Conservation (phyloP, 352 stramenopile genomes). For the Globisporangium carolinianum region DNA sequence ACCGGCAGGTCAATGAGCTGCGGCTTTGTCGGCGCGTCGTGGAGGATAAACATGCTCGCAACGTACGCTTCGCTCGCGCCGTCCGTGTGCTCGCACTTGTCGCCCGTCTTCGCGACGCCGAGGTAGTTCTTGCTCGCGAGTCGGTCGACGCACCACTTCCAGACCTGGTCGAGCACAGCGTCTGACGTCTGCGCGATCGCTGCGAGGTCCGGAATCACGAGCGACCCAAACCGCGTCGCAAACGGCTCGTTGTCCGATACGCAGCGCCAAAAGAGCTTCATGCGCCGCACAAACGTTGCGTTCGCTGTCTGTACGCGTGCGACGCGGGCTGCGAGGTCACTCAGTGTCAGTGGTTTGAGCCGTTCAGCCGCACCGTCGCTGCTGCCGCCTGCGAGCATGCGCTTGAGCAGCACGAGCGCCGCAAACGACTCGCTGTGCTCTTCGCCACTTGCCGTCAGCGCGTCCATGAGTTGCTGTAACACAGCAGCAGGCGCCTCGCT, state of each 20-base stretch:
- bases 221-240: constrained; percentile 6
- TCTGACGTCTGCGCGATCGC: constrained; percentile 53
- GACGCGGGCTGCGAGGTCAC: constrained; percentile 33
- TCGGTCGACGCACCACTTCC: constrained; percentile 82
- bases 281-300: constrained; percentile 63
- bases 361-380: constrained; percentile 24
- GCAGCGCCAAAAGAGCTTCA: constrained; percentile 83
- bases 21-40: constrained; percentile 45
- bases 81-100: constrained; percentile 84
- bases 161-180: constrained; percentile 65
- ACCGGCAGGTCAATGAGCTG: constrained; percentile 72
- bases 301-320: constrained; percentile 42
- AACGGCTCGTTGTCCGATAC: constrained; percentile 27
- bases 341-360: constrained; percentile 41
- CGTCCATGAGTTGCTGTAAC: constrained; percentile 29
- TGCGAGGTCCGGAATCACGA: constrained; percentile 37
- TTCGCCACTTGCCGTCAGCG: constrained; percentile 21
- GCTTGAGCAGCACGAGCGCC: constrained; percentile 42
- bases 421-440: constrained; percentile 36
- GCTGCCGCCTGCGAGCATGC: constrained; percentile 44
- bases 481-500: background rate
- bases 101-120: constrained; percentile 55
- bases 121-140: constrained; percentile 73
- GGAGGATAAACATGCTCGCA: constrained; percentile 86
- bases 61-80: constrained; percentile 80